phyloP scores from a whole-genome alignment of 129 eudicot species.

The Flaveria bidentis region DNA sequence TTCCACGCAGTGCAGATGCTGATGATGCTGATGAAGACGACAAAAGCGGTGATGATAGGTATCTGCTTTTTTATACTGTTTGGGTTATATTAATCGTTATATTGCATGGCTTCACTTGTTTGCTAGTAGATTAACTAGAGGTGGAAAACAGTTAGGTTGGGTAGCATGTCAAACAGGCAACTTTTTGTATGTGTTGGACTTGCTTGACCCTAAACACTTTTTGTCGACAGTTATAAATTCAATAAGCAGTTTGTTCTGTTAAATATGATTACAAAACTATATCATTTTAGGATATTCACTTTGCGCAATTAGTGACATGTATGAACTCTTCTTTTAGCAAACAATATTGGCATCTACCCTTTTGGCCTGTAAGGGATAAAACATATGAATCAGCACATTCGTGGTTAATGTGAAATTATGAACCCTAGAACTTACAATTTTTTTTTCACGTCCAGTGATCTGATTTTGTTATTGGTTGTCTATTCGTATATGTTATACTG shows the following conservation, averaged over 20 bases:
- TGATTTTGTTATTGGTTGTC: neutral
- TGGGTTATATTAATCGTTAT: neutral
- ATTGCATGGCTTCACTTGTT: neutral
- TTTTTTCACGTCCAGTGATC: neutral
- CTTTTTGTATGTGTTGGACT: neutral
- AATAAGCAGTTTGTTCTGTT: too few species aligned
- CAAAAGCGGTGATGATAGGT: constrained; percentile 87
- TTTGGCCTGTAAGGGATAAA: neutral
- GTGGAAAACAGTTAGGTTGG: neutral
- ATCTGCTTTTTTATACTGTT: neutral
- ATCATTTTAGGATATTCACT: neutral
- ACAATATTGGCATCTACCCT: neutral
- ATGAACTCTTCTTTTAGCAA: neutral
- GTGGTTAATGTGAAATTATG: neutral
- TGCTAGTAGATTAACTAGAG: constrained; percentile 14
- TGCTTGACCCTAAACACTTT: neutral
- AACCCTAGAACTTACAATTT: neutral
- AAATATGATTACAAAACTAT: too few species aligned
- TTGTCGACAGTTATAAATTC: neutral
- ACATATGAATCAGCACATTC: neutral
- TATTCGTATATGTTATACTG: neutral
- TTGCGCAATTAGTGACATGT: neutral
- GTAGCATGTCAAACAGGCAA: neutral
- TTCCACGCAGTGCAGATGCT: constrained; percentile 89
- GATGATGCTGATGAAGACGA: constrained; percentile 86